phyloP scores from a whole-genome alignment of 768 basidiomycete genomes.

The Collybia sp. region DNA sequence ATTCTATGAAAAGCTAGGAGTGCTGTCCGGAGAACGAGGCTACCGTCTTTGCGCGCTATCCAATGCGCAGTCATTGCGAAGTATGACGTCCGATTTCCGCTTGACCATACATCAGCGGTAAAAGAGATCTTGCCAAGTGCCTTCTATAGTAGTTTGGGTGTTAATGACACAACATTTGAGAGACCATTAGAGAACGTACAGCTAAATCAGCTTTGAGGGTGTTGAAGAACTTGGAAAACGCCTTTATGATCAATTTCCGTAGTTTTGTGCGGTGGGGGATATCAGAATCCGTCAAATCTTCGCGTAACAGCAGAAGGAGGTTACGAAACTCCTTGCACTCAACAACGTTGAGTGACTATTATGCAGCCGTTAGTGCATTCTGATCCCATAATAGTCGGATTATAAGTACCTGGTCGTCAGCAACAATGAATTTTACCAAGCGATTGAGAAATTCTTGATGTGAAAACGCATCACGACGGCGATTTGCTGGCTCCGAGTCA shows the following conservation, averaged over 20 bases:
- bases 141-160: conserved; percentile 3
- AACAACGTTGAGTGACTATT: neutral
- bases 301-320: conserved; percentile 12
- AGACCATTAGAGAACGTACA: neutral
- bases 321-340: conserved; percentile 16
- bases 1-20: conserved; percentile 16
- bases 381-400: conserved; percentile 15
- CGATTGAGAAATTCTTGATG: conserved; percentile 2
- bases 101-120: conserved; percentile 19
- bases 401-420: conserved; percentile 17
- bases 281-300: conserved; percentile 11
- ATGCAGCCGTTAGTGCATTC: conserved; percentile 3
- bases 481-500: too few relatives aligned
- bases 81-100: conserved; percentile 5
- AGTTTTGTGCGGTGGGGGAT: conserved; percentile 20
- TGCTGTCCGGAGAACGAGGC: conserved; percentile 8
- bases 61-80: conserved; percentile 16
- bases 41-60: conserved; percentile 7
- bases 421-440: conserved; percentile 14
- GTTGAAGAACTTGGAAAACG: neutral
- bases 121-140: conserved; percentile 11
- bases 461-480: too few relatives aligned
- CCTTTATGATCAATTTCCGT: conserved; percentile 12
- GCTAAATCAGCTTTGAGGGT: neutral
- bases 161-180: neutral